A percentile compares a stretch with the other conserved stretches of the same genome.
phyloP scores from a whole-genome alignment of 2,329 filamentous ascomycete genomes.

The Pseudogymnoascus sp. region DNA sequence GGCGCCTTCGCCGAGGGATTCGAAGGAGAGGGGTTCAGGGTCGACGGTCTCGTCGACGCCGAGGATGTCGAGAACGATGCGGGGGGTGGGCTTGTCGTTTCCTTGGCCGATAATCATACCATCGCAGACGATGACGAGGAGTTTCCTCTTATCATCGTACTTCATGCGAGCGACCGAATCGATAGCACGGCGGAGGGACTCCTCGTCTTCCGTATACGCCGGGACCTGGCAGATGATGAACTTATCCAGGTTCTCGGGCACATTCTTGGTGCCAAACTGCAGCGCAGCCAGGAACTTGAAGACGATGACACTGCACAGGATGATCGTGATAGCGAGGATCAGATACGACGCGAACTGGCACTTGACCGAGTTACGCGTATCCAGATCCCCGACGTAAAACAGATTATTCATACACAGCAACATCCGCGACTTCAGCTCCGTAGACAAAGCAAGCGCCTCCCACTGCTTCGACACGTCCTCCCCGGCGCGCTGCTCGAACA shows the following conservation, averaged over 20 bases:
- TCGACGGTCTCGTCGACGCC: slow-evolving; percentile 91
- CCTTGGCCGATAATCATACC: slow-evolving; percentile 94
- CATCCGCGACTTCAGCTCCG: slow-evolving; percentile 59
- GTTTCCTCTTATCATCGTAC: slow-evolving; percentile 97
- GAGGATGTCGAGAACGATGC: slow-evolving; percentile 95
- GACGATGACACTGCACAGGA: slow-evolving; percentile 72
- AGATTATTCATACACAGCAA: slow-evolving; percentile 82
- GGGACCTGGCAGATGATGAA: slow-evolving; percentile 98
- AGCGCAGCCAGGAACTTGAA: slow-evolving; percentile 90
- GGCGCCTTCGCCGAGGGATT: slow-evolving; percentile 88
- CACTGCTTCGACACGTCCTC: slow-evolving; percentile 78
- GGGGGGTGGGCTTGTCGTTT: slow-evolving; percentile 93
- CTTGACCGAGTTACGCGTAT: slow-evolving; percentile 53
- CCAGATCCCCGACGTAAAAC: slow-evolving; percentile 69
- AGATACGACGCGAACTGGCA: slow-evolving; percentile 92
- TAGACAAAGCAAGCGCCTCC: slow-evolving; percentile 59
- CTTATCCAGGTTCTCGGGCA: slow-evolving; percentile 88
- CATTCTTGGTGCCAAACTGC: slow-evolving; percentile 86
- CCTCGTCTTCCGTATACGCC: slow-evolving; percentile 96
- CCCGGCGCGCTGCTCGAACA: slow-evolving; percentile 74
- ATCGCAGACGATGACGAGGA: slow-evolving; percentile 94
- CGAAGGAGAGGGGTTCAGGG: slow-evolving; percentile 92
- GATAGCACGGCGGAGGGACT: slow-evolving; percentile 83
- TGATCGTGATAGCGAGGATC: slow-evolving; percentile 76
- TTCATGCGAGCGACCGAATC: slow-evolving; percentile 91